phyloP scores from a whole-genome alignment of 2,329 filamentous ascomycete genomes.

The Penicillium sp. region DNA sequence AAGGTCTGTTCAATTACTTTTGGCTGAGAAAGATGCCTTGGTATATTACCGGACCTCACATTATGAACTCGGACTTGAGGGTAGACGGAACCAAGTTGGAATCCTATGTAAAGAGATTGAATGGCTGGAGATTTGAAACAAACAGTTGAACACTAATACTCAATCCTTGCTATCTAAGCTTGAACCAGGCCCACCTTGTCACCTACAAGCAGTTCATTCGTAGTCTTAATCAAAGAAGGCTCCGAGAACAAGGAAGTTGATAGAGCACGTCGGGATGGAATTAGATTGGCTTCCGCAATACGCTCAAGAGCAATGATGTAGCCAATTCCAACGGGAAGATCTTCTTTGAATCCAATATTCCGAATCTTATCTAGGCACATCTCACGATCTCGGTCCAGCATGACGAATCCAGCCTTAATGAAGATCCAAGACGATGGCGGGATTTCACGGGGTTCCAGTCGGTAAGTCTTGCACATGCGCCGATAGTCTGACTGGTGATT shows the following conservation, averaged over 20 bases:
- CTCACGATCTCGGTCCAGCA: conserved; percentile 24
- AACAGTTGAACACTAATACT: no score
- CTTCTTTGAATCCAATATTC: conserved; percentile 27
- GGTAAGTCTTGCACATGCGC: conserved; percentile 25
- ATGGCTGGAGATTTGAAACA: no score
- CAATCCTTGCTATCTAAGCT: not conserved
- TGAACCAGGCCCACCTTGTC: not conserved
- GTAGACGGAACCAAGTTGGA: no score
- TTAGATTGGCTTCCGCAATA: not conserved
- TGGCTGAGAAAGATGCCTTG: no score
- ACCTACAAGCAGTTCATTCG: not conserved
- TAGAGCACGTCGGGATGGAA: not conserved
- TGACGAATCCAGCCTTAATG: conserved; percentile 14
- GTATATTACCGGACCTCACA: no score
- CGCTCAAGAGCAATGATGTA: conserved; percentile 4
- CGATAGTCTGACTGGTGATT: not conserved
- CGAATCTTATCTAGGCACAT: conserved; percentile 29
- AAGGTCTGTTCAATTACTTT: no score
- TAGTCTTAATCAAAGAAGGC: not conserved
- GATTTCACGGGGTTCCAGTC: conserved; percentile 16
- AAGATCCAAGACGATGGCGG: conserved; percentile 20
- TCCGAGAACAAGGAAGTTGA: not conserved
- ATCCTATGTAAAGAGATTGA: no score
- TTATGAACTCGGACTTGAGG: no score
- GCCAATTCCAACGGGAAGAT: conserved; percentile 20